Evolutionary conservation across 345 rosid genomes (phyloP).

Genomic region (Cardamine occulta): DNA sequence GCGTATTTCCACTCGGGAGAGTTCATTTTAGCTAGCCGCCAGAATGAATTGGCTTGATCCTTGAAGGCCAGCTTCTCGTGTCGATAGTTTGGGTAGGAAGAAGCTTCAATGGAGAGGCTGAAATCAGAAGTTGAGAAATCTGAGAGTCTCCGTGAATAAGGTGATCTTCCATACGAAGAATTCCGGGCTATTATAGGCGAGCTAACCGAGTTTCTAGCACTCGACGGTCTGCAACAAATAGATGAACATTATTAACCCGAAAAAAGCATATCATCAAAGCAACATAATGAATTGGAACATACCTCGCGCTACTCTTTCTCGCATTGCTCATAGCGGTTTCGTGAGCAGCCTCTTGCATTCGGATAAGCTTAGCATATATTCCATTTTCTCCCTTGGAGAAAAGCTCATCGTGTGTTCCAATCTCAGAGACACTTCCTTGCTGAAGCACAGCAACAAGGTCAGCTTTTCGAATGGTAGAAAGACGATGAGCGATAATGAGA

Average conservation of each 20-base stretch:
- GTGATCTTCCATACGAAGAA: constrained; percentile 96
- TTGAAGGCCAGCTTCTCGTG: constrained; percentile 88
- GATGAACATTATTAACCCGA: constrained; percentile 15
- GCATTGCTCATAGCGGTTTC: constrained; percentile 94
- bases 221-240: constrained; percentile 76
- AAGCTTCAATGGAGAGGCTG: constrained; percentile 81
- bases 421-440: constrained; percentile 92
- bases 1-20: constrained; percentile 98
- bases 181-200: constrained; percentile 94
- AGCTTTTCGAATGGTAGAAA: constrained; percentile 95
- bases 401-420: constrained; percentile 93
- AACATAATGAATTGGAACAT: constrained; percentile 6
- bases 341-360: constrained; percentile 96
- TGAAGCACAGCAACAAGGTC: constrained; percentile 97
- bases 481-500: constrained; percentile 94
- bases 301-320: constrained; percentile 98
- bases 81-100: constrained; percentile 68
- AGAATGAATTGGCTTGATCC: constrained; percentile 96
- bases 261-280: not conserved
- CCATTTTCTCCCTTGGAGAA: constrained; percentile 90
- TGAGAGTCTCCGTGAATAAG: constrained; percentile 89
- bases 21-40: constrained; percentile 97
- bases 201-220: constrained; percentile 98
- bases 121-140: constrained; percentile 99
- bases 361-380: constrained; percentile 83